These are phyloP conservation scores for Lachnellula willkommii DNA, from an alignment of 2,329 filamentous ascomycete genomes.

Conservation along the genomic window DNA sequence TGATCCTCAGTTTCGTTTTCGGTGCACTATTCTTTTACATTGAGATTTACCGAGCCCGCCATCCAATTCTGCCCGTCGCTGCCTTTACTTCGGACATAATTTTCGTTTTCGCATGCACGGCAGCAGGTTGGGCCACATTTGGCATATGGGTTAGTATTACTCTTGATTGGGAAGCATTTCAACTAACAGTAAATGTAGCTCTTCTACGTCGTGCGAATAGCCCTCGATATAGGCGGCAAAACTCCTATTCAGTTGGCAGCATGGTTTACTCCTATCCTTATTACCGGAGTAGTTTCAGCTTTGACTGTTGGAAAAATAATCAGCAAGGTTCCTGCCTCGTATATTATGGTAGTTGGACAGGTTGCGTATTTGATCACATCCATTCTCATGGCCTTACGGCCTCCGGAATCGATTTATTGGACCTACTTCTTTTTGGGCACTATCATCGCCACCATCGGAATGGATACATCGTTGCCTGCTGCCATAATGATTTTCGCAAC, in stretches of 20 bases:
- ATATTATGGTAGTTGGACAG: conserved; percentile 36
- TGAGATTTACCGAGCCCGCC: conserved; percentile 37
- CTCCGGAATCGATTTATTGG: conserved; percentile 54
- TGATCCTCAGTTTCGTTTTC: conserved; percentile 45
- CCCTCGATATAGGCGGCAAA: conserved; percentile 5
- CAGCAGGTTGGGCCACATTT: conserved; percentile 25
- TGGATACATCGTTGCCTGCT: conserved; percentile 62
- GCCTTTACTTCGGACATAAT: conserved; percentile 42
- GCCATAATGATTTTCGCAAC: conserved; percentile 56
- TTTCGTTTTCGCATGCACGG: conserved; percentile 38
- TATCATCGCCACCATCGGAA: conserved; percentile 54
- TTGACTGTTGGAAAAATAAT: conserved; percentile 8
- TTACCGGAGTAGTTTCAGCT: conserved; percentile 9
- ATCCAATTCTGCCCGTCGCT: conserved; percentile 54
- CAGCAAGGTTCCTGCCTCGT: conserved; percentile 32
- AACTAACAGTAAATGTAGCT: no score
- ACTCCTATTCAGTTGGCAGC: conserved; percentile 12
- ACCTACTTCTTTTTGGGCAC: conserved; percentile 53
- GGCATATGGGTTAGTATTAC: conserved; percentile 28
- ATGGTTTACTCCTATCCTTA: conserved; percentile 10
- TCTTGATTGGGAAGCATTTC: conserved; percentile 9
- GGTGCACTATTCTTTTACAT: conserved; percentile 49
- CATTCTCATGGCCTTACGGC: no score
- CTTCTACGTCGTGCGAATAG: background rate
- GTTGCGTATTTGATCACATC: conserved; percentile 35